Evolutionary conservation across 176 grass and related monocot genomes (phyloP).

Genomic region (Cenchrus fungigraminus): DNA sequence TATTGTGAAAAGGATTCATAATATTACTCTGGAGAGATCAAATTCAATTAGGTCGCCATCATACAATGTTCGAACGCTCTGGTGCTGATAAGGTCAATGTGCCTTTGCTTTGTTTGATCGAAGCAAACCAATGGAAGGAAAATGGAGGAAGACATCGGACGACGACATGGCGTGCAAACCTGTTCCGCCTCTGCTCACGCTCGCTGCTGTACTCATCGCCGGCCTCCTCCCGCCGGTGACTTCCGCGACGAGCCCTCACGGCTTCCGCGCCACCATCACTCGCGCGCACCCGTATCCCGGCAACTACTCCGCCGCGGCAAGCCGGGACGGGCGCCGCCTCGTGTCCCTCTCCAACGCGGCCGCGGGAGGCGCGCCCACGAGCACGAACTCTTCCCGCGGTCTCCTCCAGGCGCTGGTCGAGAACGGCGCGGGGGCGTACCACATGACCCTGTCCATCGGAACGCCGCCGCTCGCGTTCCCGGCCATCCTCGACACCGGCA

Average conservation of each 20-base stretch:
- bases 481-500: conserved; percentile 54
- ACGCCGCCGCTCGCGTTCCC: conserved; percentile 48
- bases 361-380: not conserved
- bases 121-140: not conserved
- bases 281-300: not conserved
- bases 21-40: not conserved
- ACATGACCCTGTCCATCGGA: conserved; percentile 57
- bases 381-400: not conserved
- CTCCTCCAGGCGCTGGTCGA: not conserved
- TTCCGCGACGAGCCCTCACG: not conserved
- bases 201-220: not conserved
- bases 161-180: not conserved
- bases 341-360: not conserved
- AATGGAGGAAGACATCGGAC: not conserved
- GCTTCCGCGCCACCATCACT: conserved; percentile 39
- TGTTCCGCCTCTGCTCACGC: conserved; percentile 13
- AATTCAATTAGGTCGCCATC: not conserved
- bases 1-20: not conserved
- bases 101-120: not conserved
- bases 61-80: not conserved
- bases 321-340: conserved; percentile 27
- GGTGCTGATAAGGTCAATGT: not conserved
- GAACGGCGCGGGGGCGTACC: conserved; percentile 42
- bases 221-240: conserved; percentile 22
- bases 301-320: conserved; percentile 10